Evolutionary conservation across 306 rosid genomes (phyloP).

Genomic region (Hylodesmum podocarpum): DNA sequence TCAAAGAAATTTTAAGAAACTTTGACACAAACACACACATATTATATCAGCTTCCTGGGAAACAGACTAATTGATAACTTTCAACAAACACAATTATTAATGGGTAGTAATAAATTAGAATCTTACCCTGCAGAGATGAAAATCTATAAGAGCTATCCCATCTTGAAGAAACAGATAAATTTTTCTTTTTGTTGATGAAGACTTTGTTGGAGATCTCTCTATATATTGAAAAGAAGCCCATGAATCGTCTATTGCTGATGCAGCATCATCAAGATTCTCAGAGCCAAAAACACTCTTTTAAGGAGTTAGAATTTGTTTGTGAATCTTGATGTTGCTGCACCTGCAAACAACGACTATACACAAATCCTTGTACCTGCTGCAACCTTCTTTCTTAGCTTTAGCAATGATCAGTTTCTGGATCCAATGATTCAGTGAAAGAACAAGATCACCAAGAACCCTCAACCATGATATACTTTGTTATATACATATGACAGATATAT

Average conservation of each 20-base stretch:
- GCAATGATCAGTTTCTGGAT: background rate
- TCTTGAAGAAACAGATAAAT: background rate
- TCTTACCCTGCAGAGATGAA: background rate
- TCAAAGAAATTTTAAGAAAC: background rate
- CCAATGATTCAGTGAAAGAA: background rate
- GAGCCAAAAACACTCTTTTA: background rate
- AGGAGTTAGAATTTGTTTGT: conserved; percentile 37
- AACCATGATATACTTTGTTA: background rate
- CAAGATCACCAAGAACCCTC: conserved; percentile 5
- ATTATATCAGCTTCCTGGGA: background rate
- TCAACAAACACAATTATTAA: background rate
- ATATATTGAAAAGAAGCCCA: background rate
- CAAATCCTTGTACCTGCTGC: background rate
- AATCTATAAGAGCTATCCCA: background rate
- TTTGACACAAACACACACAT: background rate
- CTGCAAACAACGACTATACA: conserved; percentile 66
- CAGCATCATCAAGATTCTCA: conserved; percentile 99
- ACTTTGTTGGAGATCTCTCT: too few relatives aligned
- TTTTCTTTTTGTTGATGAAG: background rate
- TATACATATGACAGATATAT: background rate
- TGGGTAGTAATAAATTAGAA: background rate
- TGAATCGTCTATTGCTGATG: conserved; percentile 83
- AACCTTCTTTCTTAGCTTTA: background rate
- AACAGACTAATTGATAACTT: background rate
- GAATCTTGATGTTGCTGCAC: conserved; percentile 97